Conservation (phyloP, 208 protist species). For the Leishmania arabica region DNA sequence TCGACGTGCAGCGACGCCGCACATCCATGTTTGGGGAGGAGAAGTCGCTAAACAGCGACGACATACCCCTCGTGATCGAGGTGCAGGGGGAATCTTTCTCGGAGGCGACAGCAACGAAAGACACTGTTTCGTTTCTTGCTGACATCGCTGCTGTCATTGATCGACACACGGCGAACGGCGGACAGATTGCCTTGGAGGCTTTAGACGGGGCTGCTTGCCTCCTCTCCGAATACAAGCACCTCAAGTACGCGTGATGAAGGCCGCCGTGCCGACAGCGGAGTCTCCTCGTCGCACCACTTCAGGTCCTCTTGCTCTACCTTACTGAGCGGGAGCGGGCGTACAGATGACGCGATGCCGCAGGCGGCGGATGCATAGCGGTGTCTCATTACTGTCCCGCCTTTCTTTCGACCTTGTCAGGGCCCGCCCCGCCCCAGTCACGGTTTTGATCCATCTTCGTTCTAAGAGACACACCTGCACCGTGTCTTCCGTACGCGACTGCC, state of each 20-base stretch:
- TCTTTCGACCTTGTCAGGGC: neutral
- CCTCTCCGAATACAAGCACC: conserved; percentile 63
- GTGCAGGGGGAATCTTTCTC: conserved; percentile 23
- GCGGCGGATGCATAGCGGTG: neutral
- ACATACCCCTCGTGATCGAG: conserved; percentile 59
- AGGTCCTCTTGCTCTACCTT: neutral
- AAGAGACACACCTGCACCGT: neutral
- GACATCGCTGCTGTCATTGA: conserved; percentile 57
- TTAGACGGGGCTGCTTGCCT: conserved; percentile 57
- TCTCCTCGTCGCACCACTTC: neutral
- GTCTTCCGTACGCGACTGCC: neutral
- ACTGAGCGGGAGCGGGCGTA: neutral
- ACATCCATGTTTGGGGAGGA: conserved; percentile 52
- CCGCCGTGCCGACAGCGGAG: neutral
- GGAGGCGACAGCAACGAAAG: conserved; percentile 18
- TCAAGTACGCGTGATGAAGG: conserved; percentile 41
- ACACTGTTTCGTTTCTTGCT: conserved; percentile 40
- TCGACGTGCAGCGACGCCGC: conserved; percentile 52
- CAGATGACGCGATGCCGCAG: neutral
- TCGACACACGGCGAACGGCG: conserved; percentile 34
- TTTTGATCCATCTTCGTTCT: neutral
- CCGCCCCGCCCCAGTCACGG: neutral
- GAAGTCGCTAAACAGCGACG: conserved; percentile 5
- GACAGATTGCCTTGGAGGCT: conserved; percentile 43
- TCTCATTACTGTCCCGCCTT: no score